These are phyloP conservation scores for Neoarthrinium moseri DNA, from an alignment of 2,329 filamentous ascomycete species.

Conservation along the genomic window DNA sequence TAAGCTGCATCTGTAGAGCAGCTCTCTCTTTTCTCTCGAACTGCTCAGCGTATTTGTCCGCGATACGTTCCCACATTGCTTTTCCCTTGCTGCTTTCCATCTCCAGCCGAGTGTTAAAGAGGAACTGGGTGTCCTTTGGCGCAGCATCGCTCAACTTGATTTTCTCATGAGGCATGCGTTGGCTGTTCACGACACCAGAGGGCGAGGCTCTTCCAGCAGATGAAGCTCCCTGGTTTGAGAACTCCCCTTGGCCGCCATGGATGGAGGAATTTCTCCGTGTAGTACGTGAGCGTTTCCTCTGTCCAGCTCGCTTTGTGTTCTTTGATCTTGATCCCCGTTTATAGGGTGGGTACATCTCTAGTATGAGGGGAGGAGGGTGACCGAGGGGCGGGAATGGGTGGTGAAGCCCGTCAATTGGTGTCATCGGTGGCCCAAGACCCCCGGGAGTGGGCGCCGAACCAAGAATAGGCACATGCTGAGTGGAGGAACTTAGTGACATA, in stretches of 20 bases:
- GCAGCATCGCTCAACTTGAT: too few relatives aligned
- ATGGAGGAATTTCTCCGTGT: neutral
- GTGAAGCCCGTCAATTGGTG: conserved; percentile 17
- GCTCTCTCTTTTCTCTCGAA: conserved; percentile 38
- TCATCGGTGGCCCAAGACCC: conserved; percentile 15
- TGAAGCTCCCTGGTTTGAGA: conserved; percentile 23
- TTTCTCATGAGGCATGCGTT: too few relatives aligned
- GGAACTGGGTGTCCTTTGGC: too few relatives aligned
- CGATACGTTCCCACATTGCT: conserved; percentile 58
- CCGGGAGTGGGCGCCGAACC: conserved; percentile 19
- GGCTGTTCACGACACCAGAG: too few relatives aligned
- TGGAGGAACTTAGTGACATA: too few relatives aligned
- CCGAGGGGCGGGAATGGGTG: conserved; percentile 14
- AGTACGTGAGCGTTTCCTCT: neutral
- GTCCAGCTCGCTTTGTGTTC: neutral
- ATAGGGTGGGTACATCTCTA: neutral
- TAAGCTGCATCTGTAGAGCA: conserved; percentile 56
- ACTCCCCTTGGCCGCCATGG: neutral
- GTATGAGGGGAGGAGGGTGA: neutral
- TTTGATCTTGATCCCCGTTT: neutral
- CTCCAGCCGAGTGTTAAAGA: conserved; percentile 48
- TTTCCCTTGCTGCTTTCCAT: conserved; percentile 49
- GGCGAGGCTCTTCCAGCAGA: conserved; percentile 45
- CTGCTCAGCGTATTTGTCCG: conserved; percentile 39
- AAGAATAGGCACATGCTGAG: conserved; percentile 20